Conservation (phyloP, 768 basidiomycete genomes). For the Trametes coccinea region DNA sequence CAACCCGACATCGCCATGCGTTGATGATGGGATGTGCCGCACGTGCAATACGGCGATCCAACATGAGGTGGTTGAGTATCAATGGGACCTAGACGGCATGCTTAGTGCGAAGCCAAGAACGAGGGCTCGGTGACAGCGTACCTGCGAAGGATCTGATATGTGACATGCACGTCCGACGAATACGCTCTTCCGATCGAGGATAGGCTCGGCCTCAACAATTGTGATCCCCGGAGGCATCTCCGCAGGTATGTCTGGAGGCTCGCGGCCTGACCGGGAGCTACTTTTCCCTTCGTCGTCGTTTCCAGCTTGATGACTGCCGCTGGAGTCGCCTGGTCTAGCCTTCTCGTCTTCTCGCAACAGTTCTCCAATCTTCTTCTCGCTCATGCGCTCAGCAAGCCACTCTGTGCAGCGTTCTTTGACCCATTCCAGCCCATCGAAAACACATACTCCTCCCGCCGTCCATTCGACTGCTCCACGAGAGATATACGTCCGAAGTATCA, state of each 20-base stretch:
- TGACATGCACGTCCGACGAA: slow-evolving; percentile 86
- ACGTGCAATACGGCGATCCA: slow-evolving; percentile 70
- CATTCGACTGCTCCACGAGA: slow-evolving; percentile 79
- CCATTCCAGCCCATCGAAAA: slow-evolving; percentile 85
- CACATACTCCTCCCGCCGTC: slow-evolving; percentile 69
- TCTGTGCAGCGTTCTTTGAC: slow-evolving; percentile 61
- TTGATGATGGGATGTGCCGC: slow-evolving; percentile 81
- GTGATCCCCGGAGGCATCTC: slow-evolving; percentile 60
- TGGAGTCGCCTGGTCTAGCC: neutral
- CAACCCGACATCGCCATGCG: slow-evolving; percentile 77
- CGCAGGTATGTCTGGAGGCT: slow-evolving; percentile 15
- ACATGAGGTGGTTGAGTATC: slow-evolving; percentile 64
- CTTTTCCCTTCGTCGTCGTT: slow-evolving; percentile 14
- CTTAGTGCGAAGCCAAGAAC: too few relatives aligned
- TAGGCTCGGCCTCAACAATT: slow-evolving; percentile 74
- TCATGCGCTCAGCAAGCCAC: slow-evolving; percentile 75
- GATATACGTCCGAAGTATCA: slow-evolving; percentile 77
- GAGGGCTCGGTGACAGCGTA: slow-evolving; percentile 31
- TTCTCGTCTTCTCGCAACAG: slow-evolving; percentile 54
- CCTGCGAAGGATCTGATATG: slow-evolving; percentile 77
- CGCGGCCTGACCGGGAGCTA: slow-evolving; percentile 10
- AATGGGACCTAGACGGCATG: slow-evolving; percentile 54
- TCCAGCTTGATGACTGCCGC: slow-evolving; percentile 40
- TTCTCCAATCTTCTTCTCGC: slow-evolving; percentile 53
- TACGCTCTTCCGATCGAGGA: slow-evolving; percentile 80